Evolutionary conservation across 1,284 basidiomycete species (phyloP), one percentile per base, ranked within the genome.

Genomic region (Trichosporon sp.): DNA sequence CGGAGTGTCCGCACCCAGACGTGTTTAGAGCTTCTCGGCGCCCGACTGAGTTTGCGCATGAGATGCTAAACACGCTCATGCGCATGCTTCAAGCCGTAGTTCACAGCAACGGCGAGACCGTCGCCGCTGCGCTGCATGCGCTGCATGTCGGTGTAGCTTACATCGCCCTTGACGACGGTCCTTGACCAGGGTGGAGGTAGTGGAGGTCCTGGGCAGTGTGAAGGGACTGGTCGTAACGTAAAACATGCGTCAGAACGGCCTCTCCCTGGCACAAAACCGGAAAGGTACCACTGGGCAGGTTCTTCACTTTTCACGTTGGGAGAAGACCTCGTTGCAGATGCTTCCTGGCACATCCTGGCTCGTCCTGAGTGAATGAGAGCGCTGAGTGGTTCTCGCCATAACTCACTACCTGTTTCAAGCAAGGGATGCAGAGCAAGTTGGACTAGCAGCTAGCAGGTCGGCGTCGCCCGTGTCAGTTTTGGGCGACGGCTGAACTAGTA

Each of bases 221-320:
- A 37, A 37, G 35, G 35, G 35, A 37, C 35, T 37, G 5, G 16
- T 16, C 16, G 19, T 54, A 54, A 54, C 51, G 51, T 54, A 54
- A 54, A 4, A 10, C 6, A 10, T 21, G 51, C 51, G 51, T 21
- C 51, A 40, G 21, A 54, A 5, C 1, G 2, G n/a, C 51, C 26
- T 11, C 6, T n/a, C 51, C 51, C 51, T 54, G 51, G 51, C 51
- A 26, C 51, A 21, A 8, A 7, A 5, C 21, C 51, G 51, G 51
- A 54, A 54, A 54, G 51, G 51, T 54, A 54, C 51, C 51, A 54
- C 16, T 46, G 43, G 43, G 16, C 43, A 46, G 43, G 43, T 46
- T 14, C 43, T n/a, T 37, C 35, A 5, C 35, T 46, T 46, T 46
- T 46, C 43, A 46, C 43, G 43, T 11, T n/a, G 43, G 11, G 38